Evolutionary conservation across 306 rosid genomes (phyloP).

Genomic region (Nissolia schottii): DNA sequence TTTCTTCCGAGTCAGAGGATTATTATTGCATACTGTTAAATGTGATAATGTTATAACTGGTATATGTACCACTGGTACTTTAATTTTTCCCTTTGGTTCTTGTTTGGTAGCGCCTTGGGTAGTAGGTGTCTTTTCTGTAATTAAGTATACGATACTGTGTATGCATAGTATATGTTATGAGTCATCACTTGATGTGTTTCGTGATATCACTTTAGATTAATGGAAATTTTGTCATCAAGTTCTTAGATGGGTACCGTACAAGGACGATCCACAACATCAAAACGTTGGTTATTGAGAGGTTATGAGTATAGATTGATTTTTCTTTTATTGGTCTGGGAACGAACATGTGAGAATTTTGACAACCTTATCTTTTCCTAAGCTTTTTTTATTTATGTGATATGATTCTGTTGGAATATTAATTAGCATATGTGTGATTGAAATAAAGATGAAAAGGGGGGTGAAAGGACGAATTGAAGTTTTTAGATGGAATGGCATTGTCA

Average conservation of each 20-base stretch:
- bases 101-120: neutral
- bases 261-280: no score
- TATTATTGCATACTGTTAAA: constrained; percentile 25
- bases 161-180: neutral
- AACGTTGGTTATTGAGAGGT: neutral
- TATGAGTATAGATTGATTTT: neutral
- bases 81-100: neutral
- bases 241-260: neutral
- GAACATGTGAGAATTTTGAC: neutral
- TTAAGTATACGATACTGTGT: neutral
- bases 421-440: constrained; percentile 12
- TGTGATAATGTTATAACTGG: constrained; percentile 17
- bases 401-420: neutral
- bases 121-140: no score
- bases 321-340: neutral
- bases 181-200: neutral
- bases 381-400: neutral
- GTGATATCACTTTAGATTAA: neutral
- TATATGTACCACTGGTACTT: constrained; percentile 26
- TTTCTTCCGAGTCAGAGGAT: constrained; percentile 30
- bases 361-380: neutral
- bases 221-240: neutral
- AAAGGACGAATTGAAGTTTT: constrained; percentile 23
- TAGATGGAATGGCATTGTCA: constrained; percentile 64
- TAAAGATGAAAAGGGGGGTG: constrained; percentile 19